These are phyloP conservation scores for Candida ipomoeae DNA, from an alignment of 805 yeast genomes.

Conservation along the genomic window DNA sequence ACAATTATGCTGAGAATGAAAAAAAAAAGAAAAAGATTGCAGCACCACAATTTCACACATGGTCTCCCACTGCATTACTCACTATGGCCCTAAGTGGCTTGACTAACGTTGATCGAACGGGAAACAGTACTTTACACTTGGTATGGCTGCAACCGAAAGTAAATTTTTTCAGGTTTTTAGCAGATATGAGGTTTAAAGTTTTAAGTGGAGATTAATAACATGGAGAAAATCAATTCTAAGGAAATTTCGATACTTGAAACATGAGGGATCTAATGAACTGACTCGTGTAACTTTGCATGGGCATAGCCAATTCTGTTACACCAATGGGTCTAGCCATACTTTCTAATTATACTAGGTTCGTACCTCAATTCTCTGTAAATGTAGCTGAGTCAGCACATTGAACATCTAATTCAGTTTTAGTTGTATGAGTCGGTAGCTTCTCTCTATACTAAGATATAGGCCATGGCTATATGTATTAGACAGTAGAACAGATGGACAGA, in stretches of 20 bases:
- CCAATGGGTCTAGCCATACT: neutral
- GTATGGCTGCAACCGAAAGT: constrained; percentile 1
- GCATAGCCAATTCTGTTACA: neutral
- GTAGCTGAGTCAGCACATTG: no score
- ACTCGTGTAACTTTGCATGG: neutral
- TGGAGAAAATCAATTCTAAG: no score
- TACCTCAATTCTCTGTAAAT: no score
- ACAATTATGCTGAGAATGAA: neutral
- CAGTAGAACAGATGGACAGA: no score
- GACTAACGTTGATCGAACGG: neutral
- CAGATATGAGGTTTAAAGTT: no score
- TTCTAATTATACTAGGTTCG: neutral
- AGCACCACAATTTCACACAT: constrained; percentile 11
- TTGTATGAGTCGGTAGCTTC: no score
- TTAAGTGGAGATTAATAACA: neutral
- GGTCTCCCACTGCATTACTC: constrained; percentile 11
- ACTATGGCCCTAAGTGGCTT: constrained; percentile 1
- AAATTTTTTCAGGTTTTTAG: neutral
- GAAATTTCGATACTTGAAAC: no score
- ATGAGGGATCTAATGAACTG: no score
- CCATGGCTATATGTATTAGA: no score
- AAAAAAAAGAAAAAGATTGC: constrained; percentile 7
- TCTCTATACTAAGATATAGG: no score
- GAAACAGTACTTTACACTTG: neutral
- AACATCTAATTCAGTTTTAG: no score